A percentile compares a stretch with the other conserved stretches of the same genome.
Conservation (phyloP, 2,329 filamentous ascomycete species). For the Fusarium nygamai region DNA sequence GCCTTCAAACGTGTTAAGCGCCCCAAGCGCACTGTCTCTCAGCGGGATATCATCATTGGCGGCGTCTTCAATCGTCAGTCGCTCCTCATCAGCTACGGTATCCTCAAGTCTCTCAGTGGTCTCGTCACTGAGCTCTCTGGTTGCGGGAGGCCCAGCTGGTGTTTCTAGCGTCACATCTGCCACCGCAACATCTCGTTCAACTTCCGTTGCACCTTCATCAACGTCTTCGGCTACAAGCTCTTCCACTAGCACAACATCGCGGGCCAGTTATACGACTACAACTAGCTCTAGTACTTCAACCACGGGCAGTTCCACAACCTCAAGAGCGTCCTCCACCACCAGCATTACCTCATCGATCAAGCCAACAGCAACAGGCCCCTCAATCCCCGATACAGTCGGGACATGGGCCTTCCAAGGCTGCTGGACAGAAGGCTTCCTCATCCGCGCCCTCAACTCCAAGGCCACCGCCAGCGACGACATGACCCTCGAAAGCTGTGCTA, state of each 20-base stretch:
- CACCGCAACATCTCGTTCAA: not conserved
- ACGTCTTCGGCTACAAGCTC: not conserved
- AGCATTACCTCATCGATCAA: not conserved
- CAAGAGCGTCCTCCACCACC: not conserved
- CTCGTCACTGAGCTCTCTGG: conserved; percentile 18
- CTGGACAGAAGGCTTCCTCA: conserved; percentile 47
- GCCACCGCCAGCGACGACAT: conserved; percentile 47
- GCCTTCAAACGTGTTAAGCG: not conserved
- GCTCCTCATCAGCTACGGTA: not conserved
- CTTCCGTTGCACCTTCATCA: not conserved
- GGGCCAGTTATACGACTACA: not conserved
- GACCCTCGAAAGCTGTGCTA: conserved; percentile 49
- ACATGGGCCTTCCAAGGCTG: conserved; percentile 50
- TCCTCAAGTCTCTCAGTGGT: conserved; percentile 38
- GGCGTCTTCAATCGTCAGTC: conserved; percentile 31
- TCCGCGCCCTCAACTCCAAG: conserved; percentile 45
- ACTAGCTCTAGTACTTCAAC: not conserved
- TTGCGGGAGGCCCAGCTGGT: not conserved
- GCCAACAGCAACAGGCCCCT: conserved; percentile 38
- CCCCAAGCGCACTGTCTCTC: conserved; percentile 23
- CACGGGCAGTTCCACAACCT: not conserved
- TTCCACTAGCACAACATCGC: not conserved
- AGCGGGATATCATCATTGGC: not conserved
- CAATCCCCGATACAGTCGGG: conserved; percentile 39
- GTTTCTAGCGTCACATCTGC: rapidly evolving